Conservation (phyloP, 768 basidiomycete species). For the Pleurotus tuoliensis region DNA sequence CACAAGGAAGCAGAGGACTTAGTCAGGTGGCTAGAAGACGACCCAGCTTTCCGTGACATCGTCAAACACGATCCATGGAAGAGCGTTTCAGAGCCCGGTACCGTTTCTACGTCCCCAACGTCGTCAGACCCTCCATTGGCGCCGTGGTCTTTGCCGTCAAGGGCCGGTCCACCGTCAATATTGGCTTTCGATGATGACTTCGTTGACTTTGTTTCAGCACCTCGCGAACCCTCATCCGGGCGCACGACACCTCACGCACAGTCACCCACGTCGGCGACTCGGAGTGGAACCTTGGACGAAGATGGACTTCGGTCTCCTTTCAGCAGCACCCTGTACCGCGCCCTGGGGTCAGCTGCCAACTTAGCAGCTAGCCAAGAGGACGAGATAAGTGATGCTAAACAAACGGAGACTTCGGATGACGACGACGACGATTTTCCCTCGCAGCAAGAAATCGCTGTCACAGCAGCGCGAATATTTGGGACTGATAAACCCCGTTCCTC, state of each 20-base stretch:
- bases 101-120: conserved; percentile 22
- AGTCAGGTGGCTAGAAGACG: conserved; percentile 59
- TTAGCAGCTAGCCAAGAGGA: conserved; percentile 42
- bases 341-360: conserved; percentile 59
- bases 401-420: conserved; percentile 12
- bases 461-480: conserved; percentile 51
- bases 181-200: conserved; percentile 77
- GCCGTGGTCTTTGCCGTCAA: neutral
- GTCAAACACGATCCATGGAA: conserved; percentile 38
- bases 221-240: conserved; percentile 13
- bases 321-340: conserved; percentile 44
- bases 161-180: conserved; percentile 10
- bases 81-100: conserved; percentile 26
- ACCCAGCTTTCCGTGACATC: conserved; percentile 27
- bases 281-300: conserved; percentile 15
- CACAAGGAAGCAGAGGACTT: conserved; percentile 55
- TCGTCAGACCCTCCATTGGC: conserved; percentile 13
- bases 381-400: conserved; percentile 9
- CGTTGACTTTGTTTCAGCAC: conserved; percentile 69
- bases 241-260: conserved; percentile 16
- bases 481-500: neutral
- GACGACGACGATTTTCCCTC: conserved; percentile 40
- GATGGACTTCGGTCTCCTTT: conserved; percentile 15
- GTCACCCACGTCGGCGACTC: conserved; percentile 17
- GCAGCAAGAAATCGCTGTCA: conserved; percentile 42